Conservation (phyloP, 768 basidiomycete species). For the Hericium rajendrae region DNA sequence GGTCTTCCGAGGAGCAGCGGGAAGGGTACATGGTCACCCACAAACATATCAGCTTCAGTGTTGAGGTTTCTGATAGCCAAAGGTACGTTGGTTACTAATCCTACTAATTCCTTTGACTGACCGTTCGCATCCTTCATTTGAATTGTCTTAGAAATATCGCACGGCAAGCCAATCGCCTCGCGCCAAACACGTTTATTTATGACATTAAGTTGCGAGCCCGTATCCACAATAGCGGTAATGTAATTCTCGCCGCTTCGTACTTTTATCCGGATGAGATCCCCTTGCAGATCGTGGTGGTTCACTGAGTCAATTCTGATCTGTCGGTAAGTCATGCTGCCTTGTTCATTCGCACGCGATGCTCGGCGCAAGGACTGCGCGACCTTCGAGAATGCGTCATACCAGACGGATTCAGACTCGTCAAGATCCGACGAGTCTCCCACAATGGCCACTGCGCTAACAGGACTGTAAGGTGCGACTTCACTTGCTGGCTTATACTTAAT, state of each 20-base stretch:
- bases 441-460: not conserved
- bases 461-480: not conserved
- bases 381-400: not conserved
- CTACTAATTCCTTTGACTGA: constrained; percentile 13
- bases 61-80: constrained; percentile 16
- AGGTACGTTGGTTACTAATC: constrained; percentile 15
- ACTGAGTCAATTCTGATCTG: not conserved
- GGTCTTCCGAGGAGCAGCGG: constrained; percentile 16
- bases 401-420: not conserved
- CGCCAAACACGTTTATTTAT: not conserved
- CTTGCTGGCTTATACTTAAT: not conserved
- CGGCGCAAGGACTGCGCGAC: not conserved
- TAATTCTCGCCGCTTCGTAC: not conserved
- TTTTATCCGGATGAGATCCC: not conserved
- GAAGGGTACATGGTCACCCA: constrained; percentile 15
- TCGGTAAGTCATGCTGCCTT: not conserved
- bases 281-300: not conserved
- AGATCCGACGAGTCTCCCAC: not conserved
- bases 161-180: not conserved
- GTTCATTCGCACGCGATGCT: not conserved
- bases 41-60: constrained; percentile 16
- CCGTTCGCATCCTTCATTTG: constrained; percentile 23
- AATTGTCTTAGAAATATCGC: not conserved
- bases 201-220: not conserved
- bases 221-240: not conserved